A percentile compares a stretch with the other conserved stretches of the same genome.
Conservation (phyloP, 2,329 filamentous ascomycete genomes). For the Chaetomium globosum region DNA sequence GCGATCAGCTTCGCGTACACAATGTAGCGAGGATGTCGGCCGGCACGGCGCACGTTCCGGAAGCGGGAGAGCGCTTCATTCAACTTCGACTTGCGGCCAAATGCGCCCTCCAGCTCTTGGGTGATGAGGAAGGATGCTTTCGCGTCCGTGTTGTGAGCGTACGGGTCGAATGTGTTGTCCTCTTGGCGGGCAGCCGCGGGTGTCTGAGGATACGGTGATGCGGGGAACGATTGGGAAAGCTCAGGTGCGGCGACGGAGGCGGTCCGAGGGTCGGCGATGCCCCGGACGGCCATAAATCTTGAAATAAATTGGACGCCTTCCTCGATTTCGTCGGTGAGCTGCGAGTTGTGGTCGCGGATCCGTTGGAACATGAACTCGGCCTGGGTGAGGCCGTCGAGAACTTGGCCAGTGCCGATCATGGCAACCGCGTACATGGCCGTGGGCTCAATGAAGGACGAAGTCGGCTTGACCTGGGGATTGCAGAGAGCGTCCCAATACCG, state of each 20-base stretch:
- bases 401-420: constrained; percentile 80
- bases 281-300: constrained; percentile 60
- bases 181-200: constrained; percentile 66
- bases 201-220: constrained; percentile 58
- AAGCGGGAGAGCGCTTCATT: constrained; percentile 81
- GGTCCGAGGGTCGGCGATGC: constrained; percentile 58
- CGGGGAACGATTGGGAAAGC: constrained; percentile 52
- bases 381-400: constrained; percentile 77
- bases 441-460: constrained; percentile 75
- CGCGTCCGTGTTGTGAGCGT: constrained; percentile 87
- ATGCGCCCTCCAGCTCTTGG: constrained; percentile 80
- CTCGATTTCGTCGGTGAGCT: constrained; percentile 78
- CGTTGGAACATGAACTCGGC: constrained; percentile 85
- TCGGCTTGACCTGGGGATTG: constrained; percentile 61
- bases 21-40: constrained; percentile 91
- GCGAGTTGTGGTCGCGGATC: constrained; percentile 64
- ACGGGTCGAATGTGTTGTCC: constrained; percentile 88
- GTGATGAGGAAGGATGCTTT: constrained; percentile 90
- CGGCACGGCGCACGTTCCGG: constrained; percentile 88
- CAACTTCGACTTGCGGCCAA: constrained; percentile 72
- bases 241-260: constrained; percentile 49
- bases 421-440: constrained; percentile 89
- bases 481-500: constrained; percentile 79
- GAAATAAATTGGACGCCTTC: constrained; percentile 75
- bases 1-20: constrained; percentile 95